phyloP scores from a whole-genome alignment of 2,329 filamentous ascomycete genomes.

The Neofusicoccum kwambonambiense region DNA sequence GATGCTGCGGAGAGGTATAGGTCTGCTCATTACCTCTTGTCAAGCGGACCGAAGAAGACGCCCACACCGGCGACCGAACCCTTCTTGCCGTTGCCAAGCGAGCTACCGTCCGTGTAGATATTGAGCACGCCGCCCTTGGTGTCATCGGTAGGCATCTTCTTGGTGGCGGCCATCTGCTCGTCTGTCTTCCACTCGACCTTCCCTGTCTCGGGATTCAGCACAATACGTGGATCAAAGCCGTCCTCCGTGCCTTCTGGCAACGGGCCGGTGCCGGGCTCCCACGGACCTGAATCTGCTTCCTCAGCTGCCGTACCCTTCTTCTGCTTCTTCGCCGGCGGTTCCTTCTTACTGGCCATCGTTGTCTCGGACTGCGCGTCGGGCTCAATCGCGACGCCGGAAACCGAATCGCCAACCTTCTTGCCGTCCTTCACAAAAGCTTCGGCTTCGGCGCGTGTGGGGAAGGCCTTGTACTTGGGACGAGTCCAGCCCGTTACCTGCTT shows the following conservation, averaged over 20 bases:
- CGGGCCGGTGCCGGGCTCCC: conserved; percentile 52
- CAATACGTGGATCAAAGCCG: conserved; percentile 60
- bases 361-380: conserved; percentile 26
- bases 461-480: conserved; percentile 57
- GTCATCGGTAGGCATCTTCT: conserved; percentile 44
- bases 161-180: conserved; percentile 48
- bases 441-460: conserved; percentile 62
- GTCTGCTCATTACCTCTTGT: conserved; percentile 48
- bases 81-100: conserved; percentile 56
- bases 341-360: conserved; percentile 26
- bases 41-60: conserved; percentile 62
- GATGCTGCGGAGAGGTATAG: conserved; percentile 4
- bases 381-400: conserved; percentile 28
- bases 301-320: conserved; percentile 34
- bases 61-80: conserved; percentile 61
- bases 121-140: conserved; percentile 51
- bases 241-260: conserved; percentile 58
- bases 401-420: conserved; percentile 21
- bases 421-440: conserved; percentile 66
- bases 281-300: conserved; percentile 28
- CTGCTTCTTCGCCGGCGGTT: conserved; percentile 36
- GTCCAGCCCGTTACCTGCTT: conserved; percentile 73
- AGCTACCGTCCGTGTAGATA: conserved; percentile 65
- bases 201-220: conserved; percentile 54
- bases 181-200: conserved; percentile 56